Conservation (phyloP, 2,329 filamentous ascomycete species). For the Fusarium drepaniforme region DNA sequence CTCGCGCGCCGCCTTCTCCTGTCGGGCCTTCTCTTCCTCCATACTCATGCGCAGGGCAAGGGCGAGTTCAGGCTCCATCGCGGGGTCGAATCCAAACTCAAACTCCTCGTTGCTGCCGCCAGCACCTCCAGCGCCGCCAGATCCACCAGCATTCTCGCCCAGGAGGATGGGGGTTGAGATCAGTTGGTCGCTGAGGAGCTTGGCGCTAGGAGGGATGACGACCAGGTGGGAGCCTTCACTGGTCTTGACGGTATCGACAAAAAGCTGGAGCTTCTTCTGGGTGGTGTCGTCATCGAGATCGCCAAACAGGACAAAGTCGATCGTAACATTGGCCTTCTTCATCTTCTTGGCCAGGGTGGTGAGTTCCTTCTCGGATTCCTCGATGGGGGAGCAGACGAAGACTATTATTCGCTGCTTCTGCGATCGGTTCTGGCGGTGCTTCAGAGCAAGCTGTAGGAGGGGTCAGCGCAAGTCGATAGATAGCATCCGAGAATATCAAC, state of each 20-base stretch:
- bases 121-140: slow-evolving; percentile 67
- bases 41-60: slow-evolving; percentile 96
- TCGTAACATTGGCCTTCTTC: slow-evolving; percentile 96
- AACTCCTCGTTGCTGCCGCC: slow-evolving; percentile 74
- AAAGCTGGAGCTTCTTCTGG: slow-evolving; percentile 91
- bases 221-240: slow-evolving; percentile 92
- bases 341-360: slow-evolving; percentile 95
- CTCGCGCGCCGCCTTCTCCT: slow-evolving; percentile 86
- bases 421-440: slow-evolving; percentile 97
- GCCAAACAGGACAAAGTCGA: slow-evolving; percentile 96
- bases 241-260: slow-evolving; percentile 93
- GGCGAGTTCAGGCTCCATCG: slow-evolving; percentile 91
- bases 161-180: slow-evolving; percentile 90
- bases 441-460: slow-evolving; percentile 82
- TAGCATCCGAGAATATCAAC: slow-evolving; percentile 49
- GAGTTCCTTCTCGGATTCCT: slow-evolving; percentile 89
- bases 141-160: slow-evolving; percentile 76
- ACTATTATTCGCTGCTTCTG: slow-evolving; percentile 97
- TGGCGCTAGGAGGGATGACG: slow-evolving; percentile 89
- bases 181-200: slow-evolving; percentile 92
- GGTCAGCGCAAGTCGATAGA: slow-evolving; percentile 30
- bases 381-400: slow-evolving; percentile 93
- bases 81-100: slow-evolving; percentile 88
- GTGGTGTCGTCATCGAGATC: slow-evolving; percentile 91
- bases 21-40: slow-evolving; percentile 95